A percentile compares a stretch with the other conserved stretches of the same genome.
phyloP scores from a whole-genome alignment of 2,329 filamentous ascomycete species.

The Xylogone sp. region DNA sequence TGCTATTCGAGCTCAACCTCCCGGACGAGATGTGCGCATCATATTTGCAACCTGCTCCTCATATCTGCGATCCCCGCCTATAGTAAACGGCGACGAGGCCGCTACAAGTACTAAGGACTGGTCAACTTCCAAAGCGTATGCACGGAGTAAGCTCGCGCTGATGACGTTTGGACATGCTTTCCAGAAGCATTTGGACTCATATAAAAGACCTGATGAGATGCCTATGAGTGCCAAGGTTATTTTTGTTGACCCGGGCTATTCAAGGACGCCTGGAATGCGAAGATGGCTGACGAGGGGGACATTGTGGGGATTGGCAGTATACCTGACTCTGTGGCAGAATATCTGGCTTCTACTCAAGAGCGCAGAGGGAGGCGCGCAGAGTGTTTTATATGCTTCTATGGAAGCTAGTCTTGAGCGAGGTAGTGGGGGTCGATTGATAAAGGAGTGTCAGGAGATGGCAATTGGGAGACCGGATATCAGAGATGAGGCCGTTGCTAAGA shows the following conservation, averaged over 20 bases:
- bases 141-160: constrained; percentile 71
- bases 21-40: constrained; percentile 88
- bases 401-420: constrained; percentile 66
- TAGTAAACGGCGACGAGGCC: constrained; percentile 45
- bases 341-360: constrained; percentile 90
- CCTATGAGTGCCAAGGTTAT: constrained; percentile 81
- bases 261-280: constrained; percentile 81
- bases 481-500: constrained; percentile 76
- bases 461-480: constrained; percentile 69
- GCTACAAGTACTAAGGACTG: constrained; percentile 44
- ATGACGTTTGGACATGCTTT: constrained; percentile 88
- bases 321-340: constrained; percentile 72
- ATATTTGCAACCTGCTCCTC: constrained; percentile 83
- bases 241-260: constrained; percentile 81
- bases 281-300: constrained; percentile 85
- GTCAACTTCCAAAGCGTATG: constrained; percentile 55
- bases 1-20: constrained; percentile 83
- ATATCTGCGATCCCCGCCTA: constrained; percentile 74
- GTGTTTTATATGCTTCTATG: constrained; percentile 81
- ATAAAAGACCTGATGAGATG: constrained; percentile 76
- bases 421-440: constrained; percentile 69
- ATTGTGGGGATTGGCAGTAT: constrained; percentile 72
- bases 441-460: constrained; percentile 79
- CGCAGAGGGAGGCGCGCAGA: constrained; percentile 78
- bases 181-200: constrained; percentile 85